Evolutionary conservation across 768 basidiomycete species (phyloP), one percentile per base, ranked within the genome.

Genomic region (Calvatia gigantea): DNA sequence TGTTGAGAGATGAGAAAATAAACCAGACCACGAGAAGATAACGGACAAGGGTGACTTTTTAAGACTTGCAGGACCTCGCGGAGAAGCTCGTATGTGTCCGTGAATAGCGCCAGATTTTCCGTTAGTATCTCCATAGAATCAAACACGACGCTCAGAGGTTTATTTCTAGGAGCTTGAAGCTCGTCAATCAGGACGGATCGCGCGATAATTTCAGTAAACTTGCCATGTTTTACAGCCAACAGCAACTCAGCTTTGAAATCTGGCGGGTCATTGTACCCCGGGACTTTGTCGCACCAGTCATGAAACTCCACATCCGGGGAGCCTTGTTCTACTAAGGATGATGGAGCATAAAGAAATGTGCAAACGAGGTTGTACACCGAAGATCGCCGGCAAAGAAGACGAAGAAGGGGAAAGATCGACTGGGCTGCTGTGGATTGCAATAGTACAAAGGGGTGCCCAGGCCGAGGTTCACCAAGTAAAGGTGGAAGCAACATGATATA

Each of bases 91-190:
- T 81, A 83, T 1, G 82, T 73, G 59, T 75, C 73, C 4, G 86
- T 67, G 21, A 75, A 54, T 11, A 87, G 84, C 9, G 74, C 77
- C 21, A 81, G 64, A 63, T 91, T 87, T 8, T 79, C 73, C 4
- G 76, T 64, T 21, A 93, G 68, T 3, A 83, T 86, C 61, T 91
- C 86, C 15, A 84, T 68, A 17, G 89, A 89, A 66, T 94, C 92
- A 32, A 94, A 75, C 49, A 88, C 66, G 21, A 91, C 78, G 58
- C 76, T 79, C 27, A 89, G 56, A n/a, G 85, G 74, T 28, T 77
- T 75, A 43, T 69, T 79, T 79, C 65, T 48, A 44, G 62, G 51
- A 31, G 54, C 65, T 67, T 39, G 39, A 48, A 17, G 42, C 3
- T 9, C 29, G 49, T 54, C 35, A 21, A 11, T n/a, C 11, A 44